Evolutionary conservation across 352 stramenopile species (phyloP).

Genomic region (Globisporangium ultimum): DNA sequence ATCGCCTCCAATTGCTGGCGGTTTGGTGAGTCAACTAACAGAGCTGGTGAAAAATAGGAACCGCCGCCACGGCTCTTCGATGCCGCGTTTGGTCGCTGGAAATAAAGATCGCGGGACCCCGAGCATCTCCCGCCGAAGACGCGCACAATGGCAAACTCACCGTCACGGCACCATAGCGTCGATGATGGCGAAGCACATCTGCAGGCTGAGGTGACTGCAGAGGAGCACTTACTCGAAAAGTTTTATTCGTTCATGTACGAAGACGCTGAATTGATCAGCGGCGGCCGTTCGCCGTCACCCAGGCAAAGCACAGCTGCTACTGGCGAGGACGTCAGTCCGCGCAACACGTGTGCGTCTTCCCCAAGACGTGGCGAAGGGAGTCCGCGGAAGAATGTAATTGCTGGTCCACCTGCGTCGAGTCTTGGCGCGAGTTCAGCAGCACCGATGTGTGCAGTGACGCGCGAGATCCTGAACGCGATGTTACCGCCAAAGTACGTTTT

Average conservation of each 20-base stretch:
- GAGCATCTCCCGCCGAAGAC: neutral
- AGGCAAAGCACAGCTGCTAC: constrained; percentile 25
- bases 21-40: neutral
- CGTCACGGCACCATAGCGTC: neutral
- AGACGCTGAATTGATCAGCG: constrained; percentile 41
- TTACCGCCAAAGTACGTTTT: constrained; percentile 58
- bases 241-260: constrained; percentile 72
- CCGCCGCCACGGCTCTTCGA: constrained; percentile 14
- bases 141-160: neutral
- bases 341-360: constrained; percentile 18
- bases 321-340: constrained; percentile 7
- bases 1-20: neutral
- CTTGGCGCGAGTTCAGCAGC: constrained; percentile 10
- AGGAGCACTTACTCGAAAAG: constrained; percentile 36
- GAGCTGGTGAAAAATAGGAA: neutral
- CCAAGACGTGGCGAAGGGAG: constrained; percentile 18
- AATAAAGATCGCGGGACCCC: neutral
- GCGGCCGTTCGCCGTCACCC: constrained; percentile 11
- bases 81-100: neutral
- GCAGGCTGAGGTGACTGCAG: constrained; percentile 16
- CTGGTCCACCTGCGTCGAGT: constrained; percentile 9
- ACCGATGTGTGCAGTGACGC: constrained; percentile 16
- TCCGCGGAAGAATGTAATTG: constrained; percentile 14
- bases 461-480: constrained; percentile 66
- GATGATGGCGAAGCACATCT: constrained; percentile 6